phyloP scores from a whole-genome alignment of 352 stramenopile genomes.

The Phytopythium mirpurense region DNA sequence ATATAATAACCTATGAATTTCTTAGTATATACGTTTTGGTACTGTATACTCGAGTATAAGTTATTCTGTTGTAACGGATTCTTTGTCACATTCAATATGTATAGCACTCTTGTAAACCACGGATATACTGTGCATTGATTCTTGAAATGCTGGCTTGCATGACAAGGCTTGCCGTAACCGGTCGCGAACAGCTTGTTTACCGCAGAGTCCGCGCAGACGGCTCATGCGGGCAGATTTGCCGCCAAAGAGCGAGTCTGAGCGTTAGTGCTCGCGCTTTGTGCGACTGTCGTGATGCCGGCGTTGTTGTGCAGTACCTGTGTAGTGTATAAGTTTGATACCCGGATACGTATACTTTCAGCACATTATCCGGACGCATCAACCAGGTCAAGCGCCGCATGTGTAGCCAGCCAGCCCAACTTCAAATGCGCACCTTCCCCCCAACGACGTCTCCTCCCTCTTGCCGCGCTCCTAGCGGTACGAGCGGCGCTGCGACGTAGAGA shows the following conservation, averaged over 20 bases:
- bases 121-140: too few species aligned
- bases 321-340: neutral
- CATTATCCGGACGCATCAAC: neutral
- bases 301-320: neutral
- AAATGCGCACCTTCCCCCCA: neutral
- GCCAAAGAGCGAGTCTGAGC: neutral
- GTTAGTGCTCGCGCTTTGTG: neutral
- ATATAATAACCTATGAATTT: too few species aligned
- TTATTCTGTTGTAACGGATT: too few species aligned
- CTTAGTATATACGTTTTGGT: too few species aligned
- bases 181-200: too few species aligned
- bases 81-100: too few species aligned
- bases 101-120: too few species aligned
- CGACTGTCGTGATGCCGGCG: neutral
- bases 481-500: constrained; percentile 65
- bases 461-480: constrained; percentile 70
- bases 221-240: too few species aligned
- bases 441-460: neutral
- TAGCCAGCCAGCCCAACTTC: neutral
- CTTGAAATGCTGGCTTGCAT: too few species aligned
- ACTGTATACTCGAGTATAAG: too few species aligned
- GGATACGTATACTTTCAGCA: neutral
- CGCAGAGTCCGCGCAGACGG: too few species aligned
- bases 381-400: neutral
- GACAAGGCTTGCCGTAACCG: too few species aligned